These are phyloP conservation scores for Xylariaceae sp. DNA, from an alignment of 2,329 filamentous ascomycete genomes.

Conservation along the genomic window DNA sequence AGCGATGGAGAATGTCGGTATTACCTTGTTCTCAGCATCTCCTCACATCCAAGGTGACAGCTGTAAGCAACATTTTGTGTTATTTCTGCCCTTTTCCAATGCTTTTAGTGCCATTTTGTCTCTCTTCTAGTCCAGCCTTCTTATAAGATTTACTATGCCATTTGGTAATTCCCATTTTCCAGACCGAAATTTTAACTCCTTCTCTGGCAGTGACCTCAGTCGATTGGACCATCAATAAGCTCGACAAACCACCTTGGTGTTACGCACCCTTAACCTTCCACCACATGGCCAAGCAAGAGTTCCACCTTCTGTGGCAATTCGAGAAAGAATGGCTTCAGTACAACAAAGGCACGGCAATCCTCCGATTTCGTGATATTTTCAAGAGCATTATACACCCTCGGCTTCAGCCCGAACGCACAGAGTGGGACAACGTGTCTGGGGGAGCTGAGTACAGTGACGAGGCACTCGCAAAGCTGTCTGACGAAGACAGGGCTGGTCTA, in stretches of 20 bases:
- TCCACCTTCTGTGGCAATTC: constrained; percentile 30
- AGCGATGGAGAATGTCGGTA: constrained; percentile 24
- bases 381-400: constrained; percentile 26
- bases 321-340: constrained; percentile 28
- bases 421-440: constrained; percentile 32
- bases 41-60: constrained; percentile 31
- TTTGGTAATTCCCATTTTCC: too few species aligned
- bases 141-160: too few species aligned
- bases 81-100: too few species aligned
- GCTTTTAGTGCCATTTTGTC: too few species aligned
- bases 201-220: constrained; percentile 29
- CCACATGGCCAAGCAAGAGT: constrained; percentile 29
- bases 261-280: constrained; percentile 34
- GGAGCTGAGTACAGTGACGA: constrained; percentile 33
- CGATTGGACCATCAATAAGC: constrained; percentile 31
- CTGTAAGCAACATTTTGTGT: too few species aligned
- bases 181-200: too few species aligned
- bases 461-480: constrained; percentile 23
- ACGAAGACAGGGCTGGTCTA: constrained; percentile 19
- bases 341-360: constrained; percentile 18
- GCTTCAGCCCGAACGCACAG: constrained; percentile 21
- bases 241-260: constrained; percentile 32
- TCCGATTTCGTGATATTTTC: constrained; percentile 33
- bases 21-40: constrained; percentile 31
- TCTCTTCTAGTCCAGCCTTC: too few species aligned